Evolutionary conservation across 2,329 filamentous ascomycete species (phyloP).

Genomic region (Xylaria sp.): DNA sequence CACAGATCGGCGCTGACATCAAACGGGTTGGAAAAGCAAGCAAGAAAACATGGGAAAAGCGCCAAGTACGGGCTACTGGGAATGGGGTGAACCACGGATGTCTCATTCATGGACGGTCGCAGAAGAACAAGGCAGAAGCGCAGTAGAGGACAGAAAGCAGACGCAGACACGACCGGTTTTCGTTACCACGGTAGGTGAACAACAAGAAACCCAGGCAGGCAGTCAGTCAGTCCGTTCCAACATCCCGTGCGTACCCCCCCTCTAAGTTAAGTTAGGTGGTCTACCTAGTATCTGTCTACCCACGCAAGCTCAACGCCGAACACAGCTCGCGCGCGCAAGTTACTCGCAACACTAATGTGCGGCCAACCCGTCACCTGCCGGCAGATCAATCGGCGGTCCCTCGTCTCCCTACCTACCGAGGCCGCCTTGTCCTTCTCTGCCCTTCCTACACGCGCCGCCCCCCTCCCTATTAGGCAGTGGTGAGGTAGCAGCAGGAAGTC

Average conservation of each 20-base stretch:
- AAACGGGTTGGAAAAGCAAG: slow-evolving; percentile 5
- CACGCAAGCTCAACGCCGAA: too few relatives aligned
- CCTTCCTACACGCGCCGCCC: neutral
- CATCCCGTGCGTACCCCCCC: too few relatives aligned
- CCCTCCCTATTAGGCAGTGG: neutral
- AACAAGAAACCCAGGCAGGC: neutral
- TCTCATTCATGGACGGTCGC: slow-evolving; percentile 1
- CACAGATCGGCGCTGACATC: slow-evolving; percentile 6
- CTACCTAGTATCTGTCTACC: too few relatives aligned
- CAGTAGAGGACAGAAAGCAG: too few relatives aligned
- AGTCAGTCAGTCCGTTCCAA: too few relatives aligned
- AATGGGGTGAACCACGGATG: slow-evolving; percentile 15
- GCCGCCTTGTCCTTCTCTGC: neutral
- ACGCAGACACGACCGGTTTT: neutral
- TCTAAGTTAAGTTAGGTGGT: too few relatives aligned
- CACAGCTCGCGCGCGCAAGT: too few relatives aligned
- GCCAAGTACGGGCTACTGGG: slow-evolving; percentile 20
- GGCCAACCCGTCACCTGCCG: slow-evolving; percentile 5
- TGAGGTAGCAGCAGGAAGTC: neutral
- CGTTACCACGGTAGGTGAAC: slow-evolving; percentile 1
- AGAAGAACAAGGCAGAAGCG: slow-evolving; percentile 22
- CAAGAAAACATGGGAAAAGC: slow-evolving; percentile 6
- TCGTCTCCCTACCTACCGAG: neutral
- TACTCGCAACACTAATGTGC: slow-evolving; percentile 2
- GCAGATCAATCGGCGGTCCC: slow-evolving; percentile 14